Conservation (phyloP, 306 rosid species). For the Cucumis cinereus region DNA sequence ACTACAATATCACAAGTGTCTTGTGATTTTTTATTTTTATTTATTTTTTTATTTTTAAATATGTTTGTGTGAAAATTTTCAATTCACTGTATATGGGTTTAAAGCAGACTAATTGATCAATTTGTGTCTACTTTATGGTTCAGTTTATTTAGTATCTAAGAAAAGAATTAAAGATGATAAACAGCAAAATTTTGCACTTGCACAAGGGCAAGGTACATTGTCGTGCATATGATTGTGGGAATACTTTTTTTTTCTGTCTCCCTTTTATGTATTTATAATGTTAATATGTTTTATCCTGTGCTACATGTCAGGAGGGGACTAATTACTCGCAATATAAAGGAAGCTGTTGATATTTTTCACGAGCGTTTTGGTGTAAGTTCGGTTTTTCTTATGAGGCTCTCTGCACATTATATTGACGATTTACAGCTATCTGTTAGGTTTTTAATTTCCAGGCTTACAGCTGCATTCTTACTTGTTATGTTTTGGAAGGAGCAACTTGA, state of each 20-base stretch:
- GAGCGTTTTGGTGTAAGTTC: conserved; percentile 57
- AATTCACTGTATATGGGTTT: neutral
- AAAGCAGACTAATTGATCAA: neutral
- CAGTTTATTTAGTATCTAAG: neutral
- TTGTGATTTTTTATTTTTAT: no score
- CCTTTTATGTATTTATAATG: neutral
- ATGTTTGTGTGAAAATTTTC: neutral
- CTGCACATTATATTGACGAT: neutral
- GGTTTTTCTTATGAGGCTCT: neutral
- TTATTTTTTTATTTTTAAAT: no score
- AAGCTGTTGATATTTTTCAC: conserved; percentile 73
- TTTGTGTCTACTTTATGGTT: neutral
- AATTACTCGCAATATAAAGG: conserved; percentile 67
- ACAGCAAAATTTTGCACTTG: neutral
- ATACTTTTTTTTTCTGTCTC: neutral
- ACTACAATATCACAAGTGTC: neutral
- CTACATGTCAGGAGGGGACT: conserved; percentile 50
- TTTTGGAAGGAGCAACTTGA: neutral
- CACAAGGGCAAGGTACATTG: neutral
- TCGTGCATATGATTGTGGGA: neutral
- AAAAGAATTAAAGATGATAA: neutral
- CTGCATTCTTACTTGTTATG: neutral
- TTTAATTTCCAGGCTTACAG: neutral
- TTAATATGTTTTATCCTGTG: neutral
- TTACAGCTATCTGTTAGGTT: neutral